Evolutionary conservation across 1,139 yeast genomes (phyloP), one percentile per base, ranked within the genome.

Genomic region (Kurtzmaniella quercitrusa): DNA sequence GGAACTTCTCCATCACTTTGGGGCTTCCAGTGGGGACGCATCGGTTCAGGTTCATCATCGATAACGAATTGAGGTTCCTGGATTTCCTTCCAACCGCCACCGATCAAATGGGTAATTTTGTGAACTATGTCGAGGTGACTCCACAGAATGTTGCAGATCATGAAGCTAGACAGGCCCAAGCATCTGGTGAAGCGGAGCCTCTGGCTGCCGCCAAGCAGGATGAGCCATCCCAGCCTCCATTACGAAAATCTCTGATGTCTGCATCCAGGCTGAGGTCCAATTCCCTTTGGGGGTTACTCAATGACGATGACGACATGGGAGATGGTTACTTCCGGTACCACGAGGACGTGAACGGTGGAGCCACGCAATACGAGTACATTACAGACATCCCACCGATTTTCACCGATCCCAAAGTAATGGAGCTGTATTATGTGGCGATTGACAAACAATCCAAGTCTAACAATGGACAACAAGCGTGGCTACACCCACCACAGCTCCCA

Each of bases 331-430:
- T 86, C 8, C 68, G 94, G 49, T 86, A 85, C 59, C 86, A 82
- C 54, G 93, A 84, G 45, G 82, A 73, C 47, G 66, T 79, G 46
- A 77, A 73, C 50, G 68, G 57, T 41, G 58, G 56, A 23, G 40
- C 41, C 16, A 58, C 57, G 41, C 43, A 57, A 3, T 61, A 54
- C 41, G 72, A 77, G 48, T 86, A 82, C 60, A 80, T 82, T 27
- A 74, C 70, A 42, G 84, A 80, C 49, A 91, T 93, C 40, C 98
- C 98, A 1, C 90, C 95, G 1, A 90, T 93, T 25, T 91, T 93
- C 62, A 80, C 87, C 2, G 94, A 86, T 54, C 90, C 93, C 5
- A 70, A 71, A 53, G 77, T 72, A 16, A 73, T 73, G 77, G 78
- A 73, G 52, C 77, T 70, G 51, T 85, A 85, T 57, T 85, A 85